phyloP scores from a whole-genome alignment of 2,329 filamentous ascomycete genomes.

The Hypoxylon sp. region DNA sequence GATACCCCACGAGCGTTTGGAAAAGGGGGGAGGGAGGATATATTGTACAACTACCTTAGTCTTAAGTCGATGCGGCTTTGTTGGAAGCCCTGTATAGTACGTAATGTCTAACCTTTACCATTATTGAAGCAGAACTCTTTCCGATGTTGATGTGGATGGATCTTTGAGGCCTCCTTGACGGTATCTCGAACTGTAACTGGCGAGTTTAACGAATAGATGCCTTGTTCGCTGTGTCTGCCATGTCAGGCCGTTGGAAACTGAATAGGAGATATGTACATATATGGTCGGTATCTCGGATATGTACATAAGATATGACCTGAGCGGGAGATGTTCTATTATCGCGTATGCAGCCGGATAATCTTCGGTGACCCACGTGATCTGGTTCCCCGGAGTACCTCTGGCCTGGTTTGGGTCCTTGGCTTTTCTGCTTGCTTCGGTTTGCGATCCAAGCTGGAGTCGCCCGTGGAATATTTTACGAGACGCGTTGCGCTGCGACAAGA shows the following conservation, averaged over 20 bases:
- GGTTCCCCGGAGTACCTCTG: slow-evolving; percentile 2
- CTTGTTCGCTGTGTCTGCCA: too few species aligned
- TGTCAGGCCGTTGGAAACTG: too few species aligned
- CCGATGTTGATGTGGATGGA: background rate
- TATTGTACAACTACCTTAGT: slow-evolving; percentile 28
- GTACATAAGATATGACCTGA: too few species aligned
- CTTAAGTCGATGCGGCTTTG: slow-evolving; percentile 13
- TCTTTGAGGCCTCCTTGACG: background rate
- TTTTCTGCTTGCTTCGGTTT: slow-evolving; percentile 2
- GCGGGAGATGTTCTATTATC: too few species aligned
- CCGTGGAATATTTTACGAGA: slow-evolving; percentile 31
- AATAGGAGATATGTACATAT: too few species aligned
- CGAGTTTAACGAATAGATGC: too few species aligned
- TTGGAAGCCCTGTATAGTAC: slow-evolving; percentile 20
- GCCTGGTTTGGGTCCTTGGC: too few species aligned
- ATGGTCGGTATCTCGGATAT: too few species aligned
- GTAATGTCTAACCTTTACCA: slow-evolving; percentile 29
- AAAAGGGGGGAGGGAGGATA: slow-evolving; percentile 6
- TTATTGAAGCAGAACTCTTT: background rate
- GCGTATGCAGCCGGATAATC: background rate
- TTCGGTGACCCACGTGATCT: slow-evolving; percentile 19
- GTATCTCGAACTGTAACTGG: too few species aligned
- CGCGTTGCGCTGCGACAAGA: slow-evolving; percentile 30
- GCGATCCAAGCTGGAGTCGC: background rate
- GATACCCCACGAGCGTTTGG: background rate